Base-by-base conservation (phyloP, 2,329 filamentous ascomycete species). In the Hirsutella minnesotensis region DNA sequence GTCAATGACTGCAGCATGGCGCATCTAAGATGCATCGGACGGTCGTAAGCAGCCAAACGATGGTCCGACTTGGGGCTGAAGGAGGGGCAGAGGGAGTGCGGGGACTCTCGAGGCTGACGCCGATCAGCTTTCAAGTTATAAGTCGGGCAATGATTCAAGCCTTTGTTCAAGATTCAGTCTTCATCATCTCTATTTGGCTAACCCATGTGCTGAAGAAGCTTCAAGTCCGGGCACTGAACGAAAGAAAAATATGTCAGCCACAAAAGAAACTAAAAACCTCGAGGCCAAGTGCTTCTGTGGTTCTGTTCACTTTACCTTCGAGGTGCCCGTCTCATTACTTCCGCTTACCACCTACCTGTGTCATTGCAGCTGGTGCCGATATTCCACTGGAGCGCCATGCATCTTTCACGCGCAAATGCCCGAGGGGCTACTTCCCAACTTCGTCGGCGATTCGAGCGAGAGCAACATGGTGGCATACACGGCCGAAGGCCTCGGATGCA, bases 241-340 rank as follows among this genome's bases (percentile, higher is more conserved):
- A 15, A 15, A 15, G 5, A 29, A 8, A 33, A 33, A 9, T n/a
- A 56, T 59, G 50, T 24, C 47, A 16, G 48, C 54, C 3, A 27
- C 43, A 1, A 38, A 34, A 21, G 38, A 47, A 3, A 55, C 48
- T 39, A 64, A 59, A 46, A 62, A 55, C 1, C 61, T 72, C 15
- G 59, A 63, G 27, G 67, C 66, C n/a, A 61, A 60, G 43, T 72
- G 69, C 52, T 59, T 61, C 49, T 73, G 69, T 50, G 62, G 63
- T 41, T 60, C 63, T 20, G 56, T 67, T 5, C 61, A 66, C 49
- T 67, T 67, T 53, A 62, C 56, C 5, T 44, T 72, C 44, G 60
- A 64, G 4, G 46, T 72, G 1, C 62, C 64, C 1, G 49, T 47
- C 3, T 52, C 59, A 0, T 49, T 52, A 1, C 60, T 72, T 0